Conservation (phyloP, 768 basidiomycete genomes). For the Pleurotus cornucopiae region DNA sequence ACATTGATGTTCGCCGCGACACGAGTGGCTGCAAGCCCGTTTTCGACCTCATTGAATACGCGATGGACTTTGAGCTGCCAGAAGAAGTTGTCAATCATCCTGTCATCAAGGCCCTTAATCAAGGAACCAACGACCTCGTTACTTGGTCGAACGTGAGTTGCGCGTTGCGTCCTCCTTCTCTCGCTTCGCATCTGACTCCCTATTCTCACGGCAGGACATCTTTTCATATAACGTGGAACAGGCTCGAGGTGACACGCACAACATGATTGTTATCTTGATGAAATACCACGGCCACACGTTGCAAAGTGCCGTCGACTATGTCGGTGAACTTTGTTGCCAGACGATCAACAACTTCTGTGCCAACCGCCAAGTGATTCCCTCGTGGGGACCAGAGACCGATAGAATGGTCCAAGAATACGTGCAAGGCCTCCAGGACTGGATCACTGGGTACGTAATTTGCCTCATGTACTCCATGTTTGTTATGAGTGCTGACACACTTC, state of each 20-base stretch:
- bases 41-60: constrained; percentile 77
- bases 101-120: constrained; percentile 53
- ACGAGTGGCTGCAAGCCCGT: constrained; percentile 58
- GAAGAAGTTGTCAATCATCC: constrained; percentile 68
- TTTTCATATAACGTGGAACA: constrained; percentile 78
- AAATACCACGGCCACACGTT: constrained; percentile 49
- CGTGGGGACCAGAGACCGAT: constrained; percentile 61
- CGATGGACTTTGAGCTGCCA: constrained; percentile 64
- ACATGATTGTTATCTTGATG: constrained; percentile 73
- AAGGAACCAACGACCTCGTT: constrained; percentile 72
- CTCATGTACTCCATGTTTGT: constrained; percentile 1
- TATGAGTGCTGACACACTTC: not conserved
- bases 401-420: constrained; percentile 54
- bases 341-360: constrained; percentile 50
- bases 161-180: not conserved
- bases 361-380: constrained; percentile 46
- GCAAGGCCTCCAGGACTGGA: constrained; percentile 65
- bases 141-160: constrained; percentile 76
- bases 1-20: constrained; percentile 67
- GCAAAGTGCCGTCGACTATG: constrained; percentile 60
- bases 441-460: constrained; percentile 46
- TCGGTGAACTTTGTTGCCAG: constrained; percentile 56
- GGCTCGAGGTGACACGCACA: constrained; percentile 63
- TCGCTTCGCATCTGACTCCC: constrained; percentile 3
- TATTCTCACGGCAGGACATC: constrained; percentile 46